A percentile compares a stretch with the other conserved stretches of the same genome.
Conservation (phyloP, 2,329 filamentous ascomycete species). For the Pseudocercospora musae region DNA sequence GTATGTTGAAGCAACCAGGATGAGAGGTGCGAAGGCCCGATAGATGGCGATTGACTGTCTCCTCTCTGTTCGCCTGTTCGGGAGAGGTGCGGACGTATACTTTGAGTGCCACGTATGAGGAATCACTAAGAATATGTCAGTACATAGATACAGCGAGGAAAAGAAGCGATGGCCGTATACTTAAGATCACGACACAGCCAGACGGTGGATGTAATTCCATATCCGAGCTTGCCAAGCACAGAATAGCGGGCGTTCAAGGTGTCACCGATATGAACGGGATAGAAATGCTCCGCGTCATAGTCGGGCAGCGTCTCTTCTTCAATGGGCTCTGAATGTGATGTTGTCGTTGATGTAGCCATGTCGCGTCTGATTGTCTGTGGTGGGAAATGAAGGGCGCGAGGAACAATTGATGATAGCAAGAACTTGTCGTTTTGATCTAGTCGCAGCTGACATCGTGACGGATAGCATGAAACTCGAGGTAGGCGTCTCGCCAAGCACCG, state of each 20-base stretch:
- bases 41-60: too few relatives aligned
- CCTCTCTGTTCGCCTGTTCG: conserved; percentile 3
- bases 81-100: background rate
- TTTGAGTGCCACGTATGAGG: background rate
- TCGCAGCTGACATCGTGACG: too few relatives aligned
- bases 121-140: too few relatives aligned
- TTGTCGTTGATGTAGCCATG: background rate
- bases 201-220: conserved; percentile 9
- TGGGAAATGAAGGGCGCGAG: background rate
- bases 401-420: too few relatives aligned
- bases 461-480: too few relatives aligned
- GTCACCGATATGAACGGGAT: conserved; percentile 9
- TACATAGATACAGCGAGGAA: background rate
- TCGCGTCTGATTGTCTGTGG: background rate
- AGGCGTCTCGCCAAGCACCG: too few relatives aligned
- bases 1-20: too few relatives aligned
- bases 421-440: too few relatives aligned
- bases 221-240: conserved; percentile 13
- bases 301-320: conserved; percentile 12
- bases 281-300: conserved; percentile 8
- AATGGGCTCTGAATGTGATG: background rate
- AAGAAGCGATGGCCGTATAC: background rate
- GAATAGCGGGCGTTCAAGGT: conserved; percentile 2
- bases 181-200: conserved; percentile 14
- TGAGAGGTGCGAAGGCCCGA: too few relatives aligned